Base-by-base conservation (phyloP, 2,329 filamentous ascomycete species). In the Nothophaeocryptopus gaeumannii region DNA sequence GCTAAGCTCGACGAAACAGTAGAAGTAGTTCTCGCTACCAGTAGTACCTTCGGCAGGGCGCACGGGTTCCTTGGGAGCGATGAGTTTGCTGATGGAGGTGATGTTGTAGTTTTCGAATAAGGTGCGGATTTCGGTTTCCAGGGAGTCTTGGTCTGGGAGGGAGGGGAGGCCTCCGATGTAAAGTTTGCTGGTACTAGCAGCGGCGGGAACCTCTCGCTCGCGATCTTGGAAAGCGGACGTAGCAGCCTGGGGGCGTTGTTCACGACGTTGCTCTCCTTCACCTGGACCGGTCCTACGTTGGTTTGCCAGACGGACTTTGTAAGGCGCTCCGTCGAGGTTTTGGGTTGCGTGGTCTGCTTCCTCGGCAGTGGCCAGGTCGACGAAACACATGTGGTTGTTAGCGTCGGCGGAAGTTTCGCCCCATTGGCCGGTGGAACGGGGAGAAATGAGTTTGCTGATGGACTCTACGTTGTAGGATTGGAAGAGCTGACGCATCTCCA, bases 121-220 rank as follows among this genome's bases (percentile, higher is more conserved):
- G 3, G 61, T 59, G 33, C 67, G 69, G 30, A 77, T 70, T 51
- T 74, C 71, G 42, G 63, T 66, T 50, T 74, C 69, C 32, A 74
- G 63, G 3, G 65, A 65, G 29, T 70, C 65, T 39, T 74, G 71
- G 44, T 73, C 67, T 11, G 68, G 64, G 52, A 77, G 67, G 12
- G 67, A 66, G 1, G 74, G 73, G 20, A 78, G 66, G 9, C 73
- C 72, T 45, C 74, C 75, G 20, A 79, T 71, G 55, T 74, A 77
- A 7, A 56, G 34, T 31, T 43, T 45, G n/a, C n/a, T n/a, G 20
- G 20, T 4, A 26, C 4, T 26, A 4, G 20, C 4, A 26, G 20
- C 20, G 20, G 20, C 3, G 3, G 20, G 20, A 7, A 26, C 7
- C 7, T 26, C 20, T 26, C 20, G 20, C 20, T 26, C 20, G 3